These are phyloP conservation scores for Umbelopsis isabellina DNA, from an alignment of 192 early-diverging fungal species.

Conservation along the genomic window DNA sequence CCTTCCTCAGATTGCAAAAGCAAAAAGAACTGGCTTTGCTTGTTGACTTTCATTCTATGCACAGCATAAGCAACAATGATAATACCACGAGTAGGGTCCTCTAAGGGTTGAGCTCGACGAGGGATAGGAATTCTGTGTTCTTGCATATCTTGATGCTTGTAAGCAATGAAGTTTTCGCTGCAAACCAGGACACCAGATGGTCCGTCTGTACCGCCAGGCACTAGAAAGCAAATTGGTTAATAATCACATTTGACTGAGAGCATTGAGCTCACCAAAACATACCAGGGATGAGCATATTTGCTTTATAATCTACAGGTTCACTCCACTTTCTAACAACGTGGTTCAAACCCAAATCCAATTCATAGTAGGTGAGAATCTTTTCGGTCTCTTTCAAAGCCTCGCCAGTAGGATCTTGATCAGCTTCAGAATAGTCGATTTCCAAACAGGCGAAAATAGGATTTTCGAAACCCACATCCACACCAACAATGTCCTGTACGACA, in stretches of 20 bases:
- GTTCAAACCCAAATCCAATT: slow-evolving; percentile 97
- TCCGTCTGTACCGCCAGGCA: slow-evolving; percentile 90
- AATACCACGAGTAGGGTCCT: slow-evolving; percentile 65
- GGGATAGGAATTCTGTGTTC: slow-evolving; percentile 80
- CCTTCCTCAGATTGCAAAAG: slow-evolving; percentile 90
- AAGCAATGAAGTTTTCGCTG: slow-evolving; percentile 87
- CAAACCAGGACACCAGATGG: slow-evolving; percentile 98
- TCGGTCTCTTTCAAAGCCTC: slow-evolving; percentile 72
- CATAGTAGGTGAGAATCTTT: slow-evolving; percentile 91
- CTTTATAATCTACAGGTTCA: slow-evolving; percentile 69
- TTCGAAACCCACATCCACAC: slow-evolving; percentile 97
- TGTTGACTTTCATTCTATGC: slow-evolving; percentile 84
- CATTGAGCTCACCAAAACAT: neutral
- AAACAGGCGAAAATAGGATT: slow-evolving; percentile 97
- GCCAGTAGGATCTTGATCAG: slow-evolving; percentile 75
- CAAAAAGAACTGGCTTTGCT: slow-evolving; percentile 79
- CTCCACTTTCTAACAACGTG: slow-evolving; percentile 98
- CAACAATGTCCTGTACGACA: slow-evolving; percentile 78
- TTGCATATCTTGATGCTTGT: slow-evolving; percentile 71
- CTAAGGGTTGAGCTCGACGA: slow-evolving; percentile 69
- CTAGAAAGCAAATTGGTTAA: slow-evolving; percentile 25
- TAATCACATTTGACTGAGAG: neutral
- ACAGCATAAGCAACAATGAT: slow-evolving; percentile 86
- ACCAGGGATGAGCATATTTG: slow-evolving; percentile 83
- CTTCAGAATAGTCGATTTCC: slow-evolving; percentile 85